These are phyloP conservation scores for Sordariomycetes sp. DNA, from an alignment of 2,329 filamentous ascomycete species.

Conservation along the genomic window DNA sequence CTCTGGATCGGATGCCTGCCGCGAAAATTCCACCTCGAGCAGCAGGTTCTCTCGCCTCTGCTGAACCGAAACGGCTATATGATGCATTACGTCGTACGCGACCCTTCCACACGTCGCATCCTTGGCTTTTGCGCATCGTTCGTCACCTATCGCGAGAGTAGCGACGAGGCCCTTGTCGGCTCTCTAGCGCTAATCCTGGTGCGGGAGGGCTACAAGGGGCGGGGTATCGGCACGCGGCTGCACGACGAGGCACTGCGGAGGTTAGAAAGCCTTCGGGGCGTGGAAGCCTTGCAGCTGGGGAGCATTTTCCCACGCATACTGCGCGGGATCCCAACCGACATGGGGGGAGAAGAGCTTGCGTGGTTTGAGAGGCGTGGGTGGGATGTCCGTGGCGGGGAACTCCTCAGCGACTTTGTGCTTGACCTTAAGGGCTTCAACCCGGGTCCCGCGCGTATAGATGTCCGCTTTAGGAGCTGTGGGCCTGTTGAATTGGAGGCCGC, in stretches of 20 bases:
- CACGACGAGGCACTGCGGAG: conserved; percentile 39
- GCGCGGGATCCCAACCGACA: conserved; percentile 37
- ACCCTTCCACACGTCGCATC: conserved; percentile 26
- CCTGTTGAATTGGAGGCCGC: conserved; percentile 34
- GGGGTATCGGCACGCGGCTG: conserved; percentile 41
- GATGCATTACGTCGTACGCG: conserved; percentile 45
- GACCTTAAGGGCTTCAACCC: conserved; percentile 36
- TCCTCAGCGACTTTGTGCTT: conserved; percentile 43
- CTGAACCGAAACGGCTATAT: conserved; percentile 44
- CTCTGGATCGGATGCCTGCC: conserved; percentile 37
- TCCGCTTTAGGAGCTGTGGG: conserved; percentile 34
- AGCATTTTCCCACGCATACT: conserved; percentile 48
- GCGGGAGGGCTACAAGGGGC: conserved; percentile 30
- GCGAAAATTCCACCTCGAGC: conserved; percentile 32
- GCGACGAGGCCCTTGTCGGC: conserved; percentile 40
- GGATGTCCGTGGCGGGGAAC: conserved; percentile 36
- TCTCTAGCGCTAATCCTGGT: conserved; percentile 46
- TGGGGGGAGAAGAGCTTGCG: conserved; percentile 20
- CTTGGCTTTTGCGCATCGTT: conserved; percentile 52
- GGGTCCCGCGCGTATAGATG: conserved; percentile 13
- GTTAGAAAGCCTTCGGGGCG: conserved; percentile 37
- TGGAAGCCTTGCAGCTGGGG: conserved; percentile 44
- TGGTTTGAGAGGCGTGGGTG: conserved; percentile 48
- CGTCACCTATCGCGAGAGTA: conserved; percentile 45
- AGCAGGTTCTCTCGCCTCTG: conserved; percentile 29